phyloP scores from a whole-genome alignment of 768 basidiomycete genomes.

The Boletus edulis region DNA sequence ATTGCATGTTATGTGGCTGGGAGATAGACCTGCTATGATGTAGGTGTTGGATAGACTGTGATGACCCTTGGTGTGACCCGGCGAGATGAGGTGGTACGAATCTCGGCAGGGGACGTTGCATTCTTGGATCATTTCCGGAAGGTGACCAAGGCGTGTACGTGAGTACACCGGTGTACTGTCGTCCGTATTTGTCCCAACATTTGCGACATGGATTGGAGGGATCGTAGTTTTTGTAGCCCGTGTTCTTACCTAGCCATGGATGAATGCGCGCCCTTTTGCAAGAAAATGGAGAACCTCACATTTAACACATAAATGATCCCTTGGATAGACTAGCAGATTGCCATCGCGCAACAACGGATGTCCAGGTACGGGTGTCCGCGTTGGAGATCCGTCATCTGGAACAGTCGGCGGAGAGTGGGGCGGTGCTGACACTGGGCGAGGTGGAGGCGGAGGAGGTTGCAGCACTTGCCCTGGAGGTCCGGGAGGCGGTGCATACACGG shows the following conservation, averaged over 20 bases:
- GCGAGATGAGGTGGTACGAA: conserved; percentile 23
- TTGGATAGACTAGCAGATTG: conserved; percentile 67
- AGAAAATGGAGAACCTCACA: conserved; percentile 41
- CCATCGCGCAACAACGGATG: conserved; percentile 64
- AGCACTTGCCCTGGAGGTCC: neutral
- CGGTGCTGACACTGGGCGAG: conserved; percentile 15
- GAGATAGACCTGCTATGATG: conserved; percentile 20
- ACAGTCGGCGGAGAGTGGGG: conserved; percentile 7
- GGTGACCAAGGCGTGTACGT: conserved; percentile 46
- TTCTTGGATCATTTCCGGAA: conserved; percentile 18
- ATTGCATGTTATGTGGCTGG: conserved; percentile 2
- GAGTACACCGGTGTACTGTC: conserved; percentile 59
- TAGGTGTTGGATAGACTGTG: conserved; percentile 1
- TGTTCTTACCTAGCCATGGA: conserved; percentile 57
- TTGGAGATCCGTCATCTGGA: conserved; percentile 60
- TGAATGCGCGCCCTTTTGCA: neutral
- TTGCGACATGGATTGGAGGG: conserved; percentile 64
- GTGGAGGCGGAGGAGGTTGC: neutral
- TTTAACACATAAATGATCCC: conserved; percentile 59
- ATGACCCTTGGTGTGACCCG: neutral
- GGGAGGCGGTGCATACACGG: conserved; percentile 13
- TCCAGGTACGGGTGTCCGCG: conserved; percentile 58
- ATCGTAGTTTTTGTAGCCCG: conserved; percentile 70
- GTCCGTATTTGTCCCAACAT: conserved; percentile 73
- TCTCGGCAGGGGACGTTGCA: conserved; percentile 30